Evolutionary conservation across 176 grass and related monocot genomes (phyloP).

Genomic region (Stipa capillata): DNA sequence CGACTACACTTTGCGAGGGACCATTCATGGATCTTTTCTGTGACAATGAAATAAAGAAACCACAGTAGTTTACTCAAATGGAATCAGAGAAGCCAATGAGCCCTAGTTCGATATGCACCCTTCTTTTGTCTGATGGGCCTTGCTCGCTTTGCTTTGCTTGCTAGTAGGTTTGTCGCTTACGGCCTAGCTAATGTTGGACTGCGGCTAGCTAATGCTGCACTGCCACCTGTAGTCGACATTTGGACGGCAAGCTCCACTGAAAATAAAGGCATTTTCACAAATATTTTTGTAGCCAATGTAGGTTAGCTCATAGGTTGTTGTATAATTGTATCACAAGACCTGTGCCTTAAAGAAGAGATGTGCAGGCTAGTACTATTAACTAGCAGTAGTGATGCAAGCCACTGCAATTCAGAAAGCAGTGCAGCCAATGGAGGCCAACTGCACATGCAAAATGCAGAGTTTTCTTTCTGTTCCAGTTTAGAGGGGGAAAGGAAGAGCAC

Average conservation of each 20-base stretch:
- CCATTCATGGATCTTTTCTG: conserved; percentile 8
- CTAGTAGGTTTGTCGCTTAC: neutral
- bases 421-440: neutral
- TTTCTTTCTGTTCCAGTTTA: neutral
- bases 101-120: neutral
- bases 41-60: conserved; percentile 31
- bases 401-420: neutral
- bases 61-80: neutral
- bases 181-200: neutral
- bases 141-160: neutral
- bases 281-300: neutral
- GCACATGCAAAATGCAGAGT: neutral
- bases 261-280: neutral
- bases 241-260: conserved; percentile 17
- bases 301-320: conserved; percentile 9
- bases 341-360: neutral
- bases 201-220: conserved; percentile 26
- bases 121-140: conserved; percentile 19
- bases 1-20: neutral
- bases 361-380: neutral
- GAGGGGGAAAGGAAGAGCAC: conserved; percentile 29
- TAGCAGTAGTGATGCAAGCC: neutral
- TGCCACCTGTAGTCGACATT: conserved; percentile 8
- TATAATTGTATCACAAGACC: neutral
- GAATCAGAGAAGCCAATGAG: conserved; percentile 13